A percentile compares a stretch with the other conserved stretches of the same genome.
phyloP scores from a whole-genome alignment of 208 protist species.

The Leishmania tropica region DNA sequence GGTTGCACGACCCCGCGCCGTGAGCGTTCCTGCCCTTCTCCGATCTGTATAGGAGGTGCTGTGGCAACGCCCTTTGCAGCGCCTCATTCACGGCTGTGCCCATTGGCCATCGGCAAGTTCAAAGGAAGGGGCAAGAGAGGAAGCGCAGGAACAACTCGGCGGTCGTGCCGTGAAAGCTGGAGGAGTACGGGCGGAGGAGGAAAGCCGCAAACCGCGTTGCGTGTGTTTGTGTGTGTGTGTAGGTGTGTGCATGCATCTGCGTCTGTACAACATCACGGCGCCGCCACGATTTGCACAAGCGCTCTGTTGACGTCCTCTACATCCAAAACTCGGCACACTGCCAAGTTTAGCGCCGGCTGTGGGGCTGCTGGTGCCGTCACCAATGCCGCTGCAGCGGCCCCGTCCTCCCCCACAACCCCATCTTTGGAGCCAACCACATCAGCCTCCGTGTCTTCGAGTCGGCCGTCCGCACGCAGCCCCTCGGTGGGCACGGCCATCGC shows the following conservation, averaged over 20 bases:
- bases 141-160: neutral
- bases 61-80: neutral
- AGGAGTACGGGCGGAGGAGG: neutral
- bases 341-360: conserved; percentile 20
- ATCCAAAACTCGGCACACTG: conserved; percentile 30
- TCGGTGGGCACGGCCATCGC: conserved; percentile 25
- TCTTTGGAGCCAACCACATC: neutral
- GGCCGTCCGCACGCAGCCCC: conserved; percentile 5
- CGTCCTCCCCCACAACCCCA: neutral
- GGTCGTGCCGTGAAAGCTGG: neutral
- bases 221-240: no score
- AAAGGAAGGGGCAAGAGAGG: neutral
- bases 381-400: neutral
- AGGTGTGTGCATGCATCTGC: neutral
- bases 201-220: neutral
- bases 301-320: conserved; percentile 32
- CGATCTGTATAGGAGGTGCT: neutral
- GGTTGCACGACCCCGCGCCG: neutral
- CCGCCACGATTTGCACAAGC: conserved; percentile 20
- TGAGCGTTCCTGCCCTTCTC: neutral
- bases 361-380: neutral
- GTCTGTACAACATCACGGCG: conserved; percentile 5
- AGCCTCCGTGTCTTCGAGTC: neutral
- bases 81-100: neutral
- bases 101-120: neutral